Conservation (phyloP, 148 eudicot species). For the Nepenthes mirabilis region DNA sequence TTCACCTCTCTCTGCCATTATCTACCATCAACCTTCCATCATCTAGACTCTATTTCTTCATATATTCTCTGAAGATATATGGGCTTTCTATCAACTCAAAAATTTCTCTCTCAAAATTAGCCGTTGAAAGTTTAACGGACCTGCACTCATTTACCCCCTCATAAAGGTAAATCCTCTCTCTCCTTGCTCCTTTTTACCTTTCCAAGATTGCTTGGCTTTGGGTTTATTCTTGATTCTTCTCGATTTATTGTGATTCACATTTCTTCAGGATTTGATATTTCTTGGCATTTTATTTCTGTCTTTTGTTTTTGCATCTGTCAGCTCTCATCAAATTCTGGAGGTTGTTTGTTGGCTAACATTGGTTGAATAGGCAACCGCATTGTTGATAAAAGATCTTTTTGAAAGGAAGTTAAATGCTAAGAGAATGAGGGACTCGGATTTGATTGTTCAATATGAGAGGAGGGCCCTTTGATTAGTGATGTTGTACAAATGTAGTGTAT, state of each 20-base stretch:
- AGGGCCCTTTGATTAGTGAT: constrained; percentile 8
- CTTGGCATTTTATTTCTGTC: not conserved
- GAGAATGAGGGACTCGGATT: constrained; percentile 33
- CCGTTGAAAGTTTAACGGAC: constrained; percentile 13
- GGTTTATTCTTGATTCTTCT: constrained; percentile 38
- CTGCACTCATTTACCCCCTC: constrained; percentile 17
- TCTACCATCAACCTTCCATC: not conserved
- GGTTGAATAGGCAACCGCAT: constrained; percentile 15
- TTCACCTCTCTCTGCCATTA: not conserved
- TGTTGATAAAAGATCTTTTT: constrained; percentile 4
- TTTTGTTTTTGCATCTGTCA: not conserved
- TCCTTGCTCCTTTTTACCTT: constrained; percentile 4
- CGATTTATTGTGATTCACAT: constrained; percentile 9
- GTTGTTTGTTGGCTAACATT: constrained; percentile 6
- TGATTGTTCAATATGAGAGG: constrained; percentile 20
- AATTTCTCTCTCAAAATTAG: not conserved
- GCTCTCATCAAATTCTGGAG: not conserved
- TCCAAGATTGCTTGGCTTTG: constrained; percentile 37
- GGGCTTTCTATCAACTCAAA: not conserved
- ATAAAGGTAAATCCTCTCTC: constrained; percentile 33
- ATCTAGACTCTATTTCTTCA: not conserved
- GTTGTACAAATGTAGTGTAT: constrained; percentile 21
- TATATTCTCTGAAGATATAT: constrained; percentile 7
- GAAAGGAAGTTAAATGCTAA: not conserved
- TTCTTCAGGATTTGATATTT: not conserved